These are phyloP conservation scores for Krasilnikovozyma curviuscula DNA, from an alignment of 768 basidiomycete species.

Conservation along the genomic window DNA sequence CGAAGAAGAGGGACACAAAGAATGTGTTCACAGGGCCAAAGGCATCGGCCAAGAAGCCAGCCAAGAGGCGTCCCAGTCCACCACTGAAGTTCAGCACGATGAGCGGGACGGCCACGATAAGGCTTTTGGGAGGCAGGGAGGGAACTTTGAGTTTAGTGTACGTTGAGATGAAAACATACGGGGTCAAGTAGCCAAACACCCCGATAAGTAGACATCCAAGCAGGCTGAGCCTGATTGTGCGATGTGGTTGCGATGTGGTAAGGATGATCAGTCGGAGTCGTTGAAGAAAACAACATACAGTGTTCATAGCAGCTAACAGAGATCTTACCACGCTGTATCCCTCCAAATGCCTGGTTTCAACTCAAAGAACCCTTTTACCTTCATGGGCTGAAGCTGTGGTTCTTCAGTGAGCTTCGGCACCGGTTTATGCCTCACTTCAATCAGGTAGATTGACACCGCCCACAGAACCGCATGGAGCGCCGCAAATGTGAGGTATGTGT, in stretches of 20 bases:
- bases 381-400: no score
- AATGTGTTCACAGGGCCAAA: slow-evolving; percentile 1
- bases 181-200: slow-evolving; percentile 1
- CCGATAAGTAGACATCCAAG: neutral
- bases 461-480: neutral
- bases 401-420: neutral
- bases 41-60: neutral
- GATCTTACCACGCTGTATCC: neutral
- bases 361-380: no score
- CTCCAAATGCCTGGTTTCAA: no score
- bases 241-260: no score
- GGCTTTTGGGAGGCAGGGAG: neutral
- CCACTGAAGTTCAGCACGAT: slow-evolving; percentile 3
- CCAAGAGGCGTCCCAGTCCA: neutral
- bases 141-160: neutral
- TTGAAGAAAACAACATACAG: no score
- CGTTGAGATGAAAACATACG: slow-evolving; percentile 2
- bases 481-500: slow-evolving; percentile 1
- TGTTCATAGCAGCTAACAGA: neutral
- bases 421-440: neutral
- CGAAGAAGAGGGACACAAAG: neutral
- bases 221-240: no score
- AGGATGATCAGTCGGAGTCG: no score
- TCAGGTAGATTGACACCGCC: neutral
- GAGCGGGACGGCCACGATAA: slow-evolving; percentile 1